Percentiles rank a stretch among this genome's conserved stretches.
phyloP scores from a whole-genome alignment of 1,284 basidiomycete species.

The Macrocystidia cucumis region DNA sequence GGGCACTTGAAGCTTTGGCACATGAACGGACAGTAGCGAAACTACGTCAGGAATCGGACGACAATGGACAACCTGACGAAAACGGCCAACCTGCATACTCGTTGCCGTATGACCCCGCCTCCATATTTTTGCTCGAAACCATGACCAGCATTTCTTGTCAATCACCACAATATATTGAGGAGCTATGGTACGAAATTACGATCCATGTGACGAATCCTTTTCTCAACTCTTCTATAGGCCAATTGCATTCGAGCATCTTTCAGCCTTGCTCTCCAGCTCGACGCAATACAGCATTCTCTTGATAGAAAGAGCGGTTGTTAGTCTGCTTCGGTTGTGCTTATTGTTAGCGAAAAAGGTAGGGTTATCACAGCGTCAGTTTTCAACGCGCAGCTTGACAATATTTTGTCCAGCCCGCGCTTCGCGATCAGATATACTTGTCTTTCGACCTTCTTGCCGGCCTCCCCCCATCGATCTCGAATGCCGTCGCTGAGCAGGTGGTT shows the following conservation, averaged over 20 bases:
- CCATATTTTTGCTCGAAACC: slow-evolving; percentile 89
- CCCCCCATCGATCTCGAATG: slow-evolving; percentile 69
- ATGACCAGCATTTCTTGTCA: slow-evolving; percentile 86
- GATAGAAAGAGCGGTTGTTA: slow-evolving; percentile 95
- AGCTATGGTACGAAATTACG: slow-evolving; percentile 64
- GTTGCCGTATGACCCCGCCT: slow-evolving; percentile 90
- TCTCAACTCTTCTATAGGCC: slow-evolving; percentile 47
- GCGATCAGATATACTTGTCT: slow-evolving; percentile 91
- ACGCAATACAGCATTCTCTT: slow-evolving; percentile 83
- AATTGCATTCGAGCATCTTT: slow-evolving; percentile 87
- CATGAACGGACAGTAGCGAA: slow-evolving; percentile 79
- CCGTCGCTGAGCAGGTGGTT: slow-evolving; percentile 87
- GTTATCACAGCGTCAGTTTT: slow-evolving; percentile 4
- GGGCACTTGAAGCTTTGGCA: slow-evolving; percentile 84
- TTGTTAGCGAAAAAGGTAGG: slow-evolving; percentile 73
- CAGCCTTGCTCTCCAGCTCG: slow-evolving; percentile 71
- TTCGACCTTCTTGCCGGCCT: slow-evolving; percentile 85
- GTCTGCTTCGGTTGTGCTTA: slow-evolving; percentile 72
- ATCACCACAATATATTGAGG: slow-evolving; percentile 70
- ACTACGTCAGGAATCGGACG: slow-evolving; percentile 61
- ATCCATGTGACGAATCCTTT: background rate
- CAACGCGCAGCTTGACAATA: background rate
- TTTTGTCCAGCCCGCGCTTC: slow-evolving; percentile 49
- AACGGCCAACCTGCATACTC: slow-evolving; percentile 35
- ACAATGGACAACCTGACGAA: slow-evolving; percentile 32